Percentiles rank a stretch among this genome's conserved stretches.
Evolutionary conservation across 495 filamentous ascomycete genomes (phyloP).

Genomic region (Viridothelium virens): DNA sequence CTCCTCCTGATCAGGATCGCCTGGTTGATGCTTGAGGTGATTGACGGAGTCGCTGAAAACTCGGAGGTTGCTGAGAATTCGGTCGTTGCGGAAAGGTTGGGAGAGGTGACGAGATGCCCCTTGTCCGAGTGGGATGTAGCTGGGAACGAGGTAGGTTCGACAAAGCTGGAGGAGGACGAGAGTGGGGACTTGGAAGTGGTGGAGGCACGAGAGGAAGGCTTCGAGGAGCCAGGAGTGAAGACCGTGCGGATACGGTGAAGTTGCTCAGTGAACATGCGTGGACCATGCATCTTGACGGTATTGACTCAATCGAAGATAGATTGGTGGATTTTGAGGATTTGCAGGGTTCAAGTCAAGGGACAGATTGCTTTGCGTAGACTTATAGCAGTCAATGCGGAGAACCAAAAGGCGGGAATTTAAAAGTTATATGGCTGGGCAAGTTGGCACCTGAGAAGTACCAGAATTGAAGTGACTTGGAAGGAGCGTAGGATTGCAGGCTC

Average conservation of each 20-base stretch:
- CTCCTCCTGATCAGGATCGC: background rate
- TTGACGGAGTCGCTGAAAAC: background rate
- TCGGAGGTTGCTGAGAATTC: background rate
- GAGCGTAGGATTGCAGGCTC: conserved; percentile 3
- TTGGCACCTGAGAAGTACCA: background rate
- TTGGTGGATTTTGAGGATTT: background rate
- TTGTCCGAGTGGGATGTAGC: background rate
- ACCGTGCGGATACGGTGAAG: conserved; percentile 4
- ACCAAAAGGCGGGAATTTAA: background rate
- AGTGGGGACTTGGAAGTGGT: conserved; percentile 5
- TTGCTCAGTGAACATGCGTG: conserved; percentile 7
- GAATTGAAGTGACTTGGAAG: conserved; percentile 3
- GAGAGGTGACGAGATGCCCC: background rate
- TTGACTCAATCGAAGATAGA: background rate
- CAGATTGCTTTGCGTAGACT: background rate
- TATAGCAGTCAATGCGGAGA: too few species aligned
- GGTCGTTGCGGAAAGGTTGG: background rate
- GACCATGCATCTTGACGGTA: background rate
- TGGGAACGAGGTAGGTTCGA: background rate
- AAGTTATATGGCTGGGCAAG: background rate
- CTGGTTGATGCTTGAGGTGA: background rate
- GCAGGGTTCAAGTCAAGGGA: background rate
- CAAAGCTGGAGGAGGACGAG: background rate
- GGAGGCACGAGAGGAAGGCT: background rate
- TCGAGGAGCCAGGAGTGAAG: background rate